Conservation (phyloP, 176 grass and related monocot genomes). For the Eleusine coracana region DNA sequence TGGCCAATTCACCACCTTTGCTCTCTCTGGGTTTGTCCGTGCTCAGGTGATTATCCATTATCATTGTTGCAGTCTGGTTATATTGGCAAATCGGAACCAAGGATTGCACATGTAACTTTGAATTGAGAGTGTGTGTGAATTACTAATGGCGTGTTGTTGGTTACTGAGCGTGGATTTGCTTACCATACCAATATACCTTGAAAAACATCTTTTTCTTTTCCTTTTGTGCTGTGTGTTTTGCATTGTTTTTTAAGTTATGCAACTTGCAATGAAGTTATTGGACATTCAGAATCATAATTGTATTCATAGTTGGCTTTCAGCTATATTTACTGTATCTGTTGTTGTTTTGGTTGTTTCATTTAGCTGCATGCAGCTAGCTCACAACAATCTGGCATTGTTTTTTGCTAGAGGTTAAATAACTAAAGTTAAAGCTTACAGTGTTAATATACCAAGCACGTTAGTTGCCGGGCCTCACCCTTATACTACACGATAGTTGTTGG, state of each 20-base stretch:
- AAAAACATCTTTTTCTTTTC: background rate
- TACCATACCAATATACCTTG: background rate
- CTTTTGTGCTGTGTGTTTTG: background rate
- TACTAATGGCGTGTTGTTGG: background rate
- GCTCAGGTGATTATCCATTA: conserved; percentile 56
- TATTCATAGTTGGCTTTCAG: too few species aligned
- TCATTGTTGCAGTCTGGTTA: background rate
- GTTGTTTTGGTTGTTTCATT: background rate
- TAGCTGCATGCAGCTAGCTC: background rate
- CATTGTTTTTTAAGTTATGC: too few species aligned
- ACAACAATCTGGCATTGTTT: background rate
- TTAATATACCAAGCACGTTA: too few species aligned
- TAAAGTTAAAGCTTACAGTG: too few species aligned
- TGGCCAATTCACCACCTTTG: conserved; percentile 67
- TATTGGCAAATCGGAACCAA: background rate
- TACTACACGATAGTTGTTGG: background rate
- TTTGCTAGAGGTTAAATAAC: too few species aligned
- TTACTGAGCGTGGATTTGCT: background rate
- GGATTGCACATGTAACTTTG: background rate
- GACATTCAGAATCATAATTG: background rate
- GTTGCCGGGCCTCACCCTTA: too few species aligned
- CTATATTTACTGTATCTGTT: background rate
- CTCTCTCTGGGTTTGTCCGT: conserved; percentile 81
- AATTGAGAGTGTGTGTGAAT: background rate
- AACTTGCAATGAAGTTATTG: background rate